A percentile compares a stretch with the other conserved stretches of the same genome.
Conservation (phyloP, 2,329 filamentous ascomycete species). For the Orbilia brochopaga region DNA sequence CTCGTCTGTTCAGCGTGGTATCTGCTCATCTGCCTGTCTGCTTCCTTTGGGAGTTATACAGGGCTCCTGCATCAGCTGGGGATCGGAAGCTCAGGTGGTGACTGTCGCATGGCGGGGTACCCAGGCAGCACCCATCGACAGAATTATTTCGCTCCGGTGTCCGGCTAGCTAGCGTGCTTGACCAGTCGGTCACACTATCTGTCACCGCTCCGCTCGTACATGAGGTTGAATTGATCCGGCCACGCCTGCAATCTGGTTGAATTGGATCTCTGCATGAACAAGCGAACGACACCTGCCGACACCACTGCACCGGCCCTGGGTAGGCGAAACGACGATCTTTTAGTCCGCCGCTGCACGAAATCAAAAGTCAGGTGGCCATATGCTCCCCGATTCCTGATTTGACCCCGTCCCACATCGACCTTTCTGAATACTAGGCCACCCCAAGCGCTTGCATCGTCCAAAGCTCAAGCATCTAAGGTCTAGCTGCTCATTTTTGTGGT, state of each 20-base stretch:
- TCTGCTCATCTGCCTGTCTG: not conserved
- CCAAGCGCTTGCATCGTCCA: constrained; percentile 35
- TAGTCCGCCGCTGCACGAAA: constrained; percentile 45
- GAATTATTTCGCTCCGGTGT: constrained; percentile 31
- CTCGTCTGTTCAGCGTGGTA: not conserved
- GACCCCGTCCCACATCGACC: constrained; percentile 16
- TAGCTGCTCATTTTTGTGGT: constrained; percentile 44
- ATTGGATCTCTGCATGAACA: constrained; percentile 50
- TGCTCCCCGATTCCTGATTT: constrained; percentile 42
- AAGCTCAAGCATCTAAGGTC: constrained; percentile 27
- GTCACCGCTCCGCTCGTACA: constrained; percentile 33
- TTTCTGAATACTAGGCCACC: constrained; percentile 2
- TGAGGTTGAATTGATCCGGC: constrained; percentile 50
- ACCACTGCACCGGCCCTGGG: constrained; percentile 16
- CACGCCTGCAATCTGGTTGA: constrained; percentile 46
- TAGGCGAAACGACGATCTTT: constrained; percentile 45
- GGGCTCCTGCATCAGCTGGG: constrained; percentile 2
- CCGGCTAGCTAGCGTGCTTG: constrained; percentile 43
- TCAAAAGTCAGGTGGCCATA: constrained; percentile 50
- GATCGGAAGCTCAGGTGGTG: constrained; percentile 20
- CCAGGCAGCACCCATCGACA: constrained; percentile 29
- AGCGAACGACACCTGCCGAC: constrained; percentile 47
- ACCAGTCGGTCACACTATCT: constrained; percentile 31
- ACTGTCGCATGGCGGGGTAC: constrained; percentile 45
- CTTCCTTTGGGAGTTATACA: not conserved